Percentiles rank a stretch among this genome's conserved stretches.
Evolutionary conservation across 257 asterid species (phyloP).

Genomic region (Lantana camara): DNA sequence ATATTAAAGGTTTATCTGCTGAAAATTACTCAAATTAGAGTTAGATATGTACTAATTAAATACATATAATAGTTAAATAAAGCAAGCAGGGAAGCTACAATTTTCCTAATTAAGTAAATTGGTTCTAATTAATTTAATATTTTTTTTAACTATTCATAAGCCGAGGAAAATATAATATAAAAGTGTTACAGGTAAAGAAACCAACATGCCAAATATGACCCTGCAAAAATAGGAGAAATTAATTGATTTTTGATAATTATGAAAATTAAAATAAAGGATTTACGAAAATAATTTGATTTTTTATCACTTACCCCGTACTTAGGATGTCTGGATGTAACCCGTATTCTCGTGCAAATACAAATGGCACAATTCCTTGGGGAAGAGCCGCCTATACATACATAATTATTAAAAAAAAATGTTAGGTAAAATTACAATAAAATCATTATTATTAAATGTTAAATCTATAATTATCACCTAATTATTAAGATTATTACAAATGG

Average conservation of each 20-base stretch:
- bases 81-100: neutral
- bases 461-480: too few relatives aligned
- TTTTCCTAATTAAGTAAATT: too few relatives aligned
- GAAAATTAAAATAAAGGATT: neutral
- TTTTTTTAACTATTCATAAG: slow-evolving; percentile 26
- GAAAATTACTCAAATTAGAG: neutral
- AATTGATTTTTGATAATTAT: too few relatives aligned
- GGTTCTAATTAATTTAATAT: too few relatives aligned
- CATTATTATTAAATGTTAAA: neutral
- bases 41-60: slow-evolving; percentile 20
- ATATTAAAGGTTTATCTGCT: neutral
- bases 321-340: slow-evolving; percentile 65
- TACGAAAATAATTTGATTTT: neutral
- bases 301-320: slow-evolving; percentile 58
- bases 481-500: too few relatives aligned
- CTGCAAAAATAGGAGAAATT: slow-evolving; percentile 35
- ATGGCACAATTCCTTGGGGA: slow-evolving; percentile 67
- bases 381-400: slow-evolving; percentile 72
- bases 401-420: neutral
- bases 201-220: slow-evolving; percentile 73
- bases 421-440: neutral
- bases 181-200: slow-evolving; percentile 64
- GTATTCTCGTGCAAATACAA: slow-evolving; percentile 73
- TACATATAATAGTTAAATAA: neutral
- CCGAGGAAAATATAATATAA: slow-evolving; percentile 58